Conservation (phyloP, 2,329 filamentous ascomycete species). For the Colletotrichum karsti region DNA sequence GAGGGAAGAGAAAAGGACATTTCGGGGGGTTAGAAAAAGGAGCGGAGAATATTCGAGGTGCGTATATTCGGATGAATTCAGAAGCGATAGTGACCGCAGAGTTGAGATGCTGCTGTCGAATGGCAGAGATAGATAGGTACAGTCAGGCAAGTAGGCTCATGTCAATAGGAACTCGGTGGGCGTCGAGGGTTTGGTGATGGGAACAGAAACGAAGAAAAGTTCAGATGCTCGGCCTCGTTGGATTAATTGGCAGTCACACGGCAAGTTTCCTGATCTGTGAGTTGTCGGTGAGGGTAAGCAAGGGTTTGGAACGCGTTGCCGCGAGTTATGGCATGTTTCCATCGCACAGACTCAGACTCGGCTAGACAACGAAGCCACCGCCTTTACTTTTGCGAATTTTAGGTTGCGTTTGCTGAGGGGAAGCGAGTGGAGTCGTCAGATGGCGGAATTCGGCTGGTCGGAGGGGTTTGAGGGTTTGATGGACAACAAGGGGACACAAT, state of each 20-base stretch:
- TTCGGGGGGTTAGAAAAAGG: no score
- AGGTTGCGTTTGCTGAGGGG: slow-evolving; percentile 11
- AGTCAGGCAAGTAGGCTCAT: neutral
- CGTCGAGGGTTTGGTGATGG: neutral
- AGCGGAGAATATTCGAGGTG: neutral
- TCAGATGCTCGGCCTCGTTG: neutral
- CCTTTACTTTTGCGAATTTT: slow-evolving; percentile 16
- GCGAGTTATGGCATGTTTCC: slow-evolving; percentile 21
- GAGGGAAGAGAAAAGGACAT: slow-evolving; percentile 33
- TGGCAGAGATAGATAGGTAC: neutral
- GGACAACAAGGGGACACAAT: neutral
- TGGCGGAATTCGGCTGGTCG: slow-evolving; percentile 6
- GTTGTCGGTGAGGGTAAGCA: slow-evolving; percentile 22
- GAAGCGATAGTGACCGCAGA: neutral
- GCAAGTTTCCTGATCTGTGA: slow-evolving; percentile 15
- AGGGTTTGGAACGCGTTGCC: slow-evolving; percentile 21
- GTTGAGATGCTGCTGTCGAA: neutral
- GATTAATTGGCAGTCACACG: slow-evolving; percentile 12
- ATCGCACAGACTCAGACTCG: slow-evolving; percentile 26
- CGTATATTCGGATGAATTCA: neutral
- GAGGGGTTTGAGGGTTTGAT: slow-evolving; percentile 11
- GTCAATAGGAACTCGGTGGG: no score
- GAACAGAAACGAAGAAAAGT: neutral
- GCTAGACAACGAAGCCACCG: slow-evolving; percentile 19
- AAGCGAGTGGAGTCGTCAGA: slow-evolving; percentile 7